Conservation (phyloP, 1,139 yeast genomes). For the Lodderomyces parapsilosis region DNA sequence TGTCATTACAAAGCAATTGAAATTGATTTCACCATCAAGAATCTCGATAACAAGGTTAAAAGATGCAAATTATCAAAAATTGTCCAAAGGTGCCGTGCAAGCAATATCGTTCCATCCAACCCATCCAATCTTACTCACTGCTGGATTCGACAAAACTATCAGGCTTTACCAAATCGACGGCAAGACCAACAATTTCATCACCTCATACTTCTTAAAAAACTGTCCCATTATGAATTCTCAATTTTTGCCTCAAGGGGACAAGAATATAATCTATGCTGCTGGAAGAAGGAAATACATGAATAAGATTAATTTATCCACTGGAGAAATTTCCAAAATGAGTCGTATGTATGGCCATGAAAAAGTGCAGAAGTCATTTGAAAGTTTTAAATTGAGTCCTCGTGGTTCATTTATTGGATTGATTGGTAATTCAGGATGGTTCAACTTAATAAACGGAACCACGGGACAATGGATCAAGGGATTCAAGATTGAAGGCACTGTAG, state of each 20-base stretch:
- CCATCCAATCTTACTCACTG: constrained; percentile 81
- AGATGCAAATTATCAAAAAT: constrained; percentile 76
- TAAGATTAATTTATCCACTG: constrained; percentile 80
- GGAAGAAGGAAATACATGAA: constrained; percentile 93
- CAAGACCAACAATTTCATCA: constrained; percentile 74
- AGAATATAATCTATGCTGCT: constrained; percentile 65
- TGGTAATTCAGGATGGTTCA: constrained; percentile 91
- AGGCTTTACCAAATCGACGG: constrained; percentile 92
- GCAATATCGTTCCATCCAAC: constrained; percentile 79
- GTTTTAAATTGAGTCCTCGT: constrained; percentile 66
- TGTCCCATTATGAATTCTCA: constrained; percentile 78
- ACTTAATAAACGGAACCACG: constrained; percentile 67
- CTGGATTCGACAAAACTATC: constrained; percentile 89
- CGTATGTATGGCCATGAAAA: constrained; percentile 90
- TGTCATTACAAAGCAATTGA: constrained; percentile 47
- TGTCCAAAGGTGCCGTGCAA: constrained; percentile 79
- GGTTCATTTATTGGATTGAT: constrained; percentile 74
- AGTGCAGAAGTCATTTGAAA: constrained; percentile 84
- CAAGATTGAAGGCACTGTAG: constrained; percentile 79
- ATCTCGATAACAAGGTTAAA: constrained; percentile 76
- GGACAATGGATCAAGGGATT: constrained; percentile 88
- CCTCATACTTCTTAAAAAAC: constrained; percentile 75
- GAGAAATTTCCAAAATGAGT: constrained; percentile 78
- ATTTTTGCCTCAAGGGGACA: constrained; percentile 46
- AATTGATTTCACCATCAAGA: constrained; percentile 65